phyloP scores from a whole-genome alignment of 192 early-diverging fungal species.

The Rhizoclosmatium sp. region DNA sequence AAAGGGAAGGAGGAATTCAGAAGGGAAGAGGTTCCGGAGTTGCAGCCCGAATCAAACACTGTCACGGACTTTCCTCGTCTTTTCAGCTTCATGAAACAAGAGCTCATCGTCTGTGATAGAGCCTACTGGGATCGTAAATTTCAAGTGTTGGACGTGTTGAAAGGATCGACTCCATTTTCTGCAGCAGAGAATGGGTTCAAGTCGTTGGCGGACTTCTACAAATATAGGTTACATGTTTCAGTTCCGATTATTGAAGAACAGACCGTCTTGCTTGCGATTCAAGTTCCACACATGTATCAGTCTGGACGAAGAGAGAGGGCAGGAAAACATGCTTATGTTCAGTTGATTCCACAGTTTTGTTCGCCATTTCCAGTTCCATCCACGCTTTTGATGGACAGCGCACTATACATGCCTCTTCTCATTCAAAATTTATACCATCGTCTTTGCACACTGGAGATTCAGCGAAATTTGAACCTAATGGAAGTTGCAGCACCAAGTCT shows the following conservation, averaged over 20 bases:
- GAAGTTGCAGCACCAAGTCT: conserved; percentile 5
- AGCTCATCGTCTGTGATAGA: conserved; percentile 39
- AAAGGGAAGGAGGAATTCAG: background rate
- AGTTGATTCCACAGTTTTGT: conserved; percentile 54
- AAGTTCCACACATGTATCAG: conserved; percentile 47
- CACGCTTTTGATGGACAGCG: conserved; percentile 22
- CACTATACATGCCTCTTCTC: conserved; percentile 43
- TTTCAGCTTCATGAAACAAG: conserved; percentile 8
- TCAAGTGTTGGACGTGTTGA: conserved; percentile 37
- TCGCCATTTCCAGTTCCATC: conserved; percentile 42
- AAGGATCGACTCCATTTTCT: conserved; percentile 20
- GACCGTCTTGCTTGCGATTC: conserved; percentile 44
- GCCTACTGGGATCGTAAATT: conserved; percentile 47
- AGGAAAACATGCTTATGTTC: conserved; percentile 3
- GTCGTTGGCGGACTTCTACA: conserved; percentile 44
- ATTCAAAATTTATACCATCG: conserved; percentile 47
- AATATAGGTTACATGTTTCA: conserved; percentile 34
- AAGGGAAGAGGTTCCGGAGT: background rate
- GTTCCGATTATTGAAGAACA: conserved; percentile 42
- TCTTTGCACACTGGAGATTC: conserved; percentile 44
- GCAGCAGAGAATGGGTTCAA: conserved; percentile 8
- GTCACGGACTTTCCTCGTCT: background rate
- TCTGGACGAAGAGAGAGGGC: conserved; percentile 4
- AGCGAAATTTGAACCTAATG: conserved; percentile 28
- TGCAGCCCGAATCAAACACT: background rate